Evolutionary conservation across 2,329 filamentous ascomycete species (phyloP).

Genomic region (Nigrograna mackinnonii): DNA sequence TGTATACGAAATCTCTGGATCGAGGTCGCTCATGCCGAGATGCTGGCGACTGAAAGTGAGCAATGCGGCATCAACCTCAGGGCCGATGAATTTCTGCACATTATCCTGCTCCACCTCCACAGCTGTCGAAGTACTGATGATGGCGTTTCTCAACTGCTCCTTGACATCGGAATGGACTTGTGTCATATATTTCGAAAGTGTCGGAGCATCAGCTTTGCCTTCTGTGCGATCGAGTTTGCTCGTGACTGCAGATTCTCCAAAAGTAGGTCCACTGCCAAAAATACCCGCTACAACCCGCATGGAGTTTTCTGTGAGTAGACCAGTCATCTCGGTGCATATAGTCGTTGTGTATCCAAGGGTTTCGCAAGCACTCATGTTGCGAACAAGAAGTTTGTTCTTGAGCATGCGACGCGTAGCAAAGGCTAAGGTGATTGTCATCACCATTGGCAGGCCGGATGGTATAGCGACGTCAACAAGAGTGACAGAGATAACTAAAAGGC

Average conservation of each 20-base stretch:
- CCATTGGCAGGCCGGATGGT: constrained; percentile 43
- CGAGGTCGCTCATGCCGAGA: constrained; percentile 55
- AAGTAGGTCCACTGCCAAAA: constrained; percentile 37
- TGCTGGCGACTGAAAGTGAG: constrained; percentile 55
- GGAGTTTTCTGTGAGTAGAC: constrained; percentile 40
- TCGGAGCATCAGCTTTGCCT: constrained; percentile 36
- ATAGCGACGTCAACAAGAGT: constrained; percentile 48
- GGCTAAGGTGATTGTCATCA: constrained; percentile 38
- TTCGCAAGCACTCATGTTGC: constrained; percentile 36
- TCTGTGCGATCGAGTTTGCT: constrained; percentile 17
- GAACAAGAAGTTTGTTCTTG: constrained; percentile 40
- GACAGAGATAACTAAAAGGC: constrained; percentile 47
- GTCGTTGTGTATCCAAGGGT: constrained; percentile 41
- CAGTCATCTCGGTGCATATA: constrained; percentile 42
- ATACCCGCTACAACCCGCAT: constrained; percentile 47
- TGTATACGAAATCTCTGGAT: neutral
- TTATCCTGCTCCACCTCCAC: constrained; percentile 51
- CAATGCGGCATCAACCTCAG: constrained; percentile 61
- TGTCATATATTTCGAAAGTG: constrained; percentile 44
- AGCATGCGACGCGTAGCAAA: constrained; percentile 40
- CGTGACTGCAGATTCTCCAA: constrained; percentile 56
- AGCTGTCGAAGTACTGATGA: constrained; percentile 55
- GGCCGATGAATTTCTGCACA: constrained; percentile 57
- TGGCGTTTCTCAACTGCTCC: constrained; percentile 28
- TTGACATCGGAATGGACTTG: constrained; percentile 47